Evolutionary conservation across 257 asterid genomes (phyloP).

Genomic region (Ophiorrhiza pumila): DNA sequence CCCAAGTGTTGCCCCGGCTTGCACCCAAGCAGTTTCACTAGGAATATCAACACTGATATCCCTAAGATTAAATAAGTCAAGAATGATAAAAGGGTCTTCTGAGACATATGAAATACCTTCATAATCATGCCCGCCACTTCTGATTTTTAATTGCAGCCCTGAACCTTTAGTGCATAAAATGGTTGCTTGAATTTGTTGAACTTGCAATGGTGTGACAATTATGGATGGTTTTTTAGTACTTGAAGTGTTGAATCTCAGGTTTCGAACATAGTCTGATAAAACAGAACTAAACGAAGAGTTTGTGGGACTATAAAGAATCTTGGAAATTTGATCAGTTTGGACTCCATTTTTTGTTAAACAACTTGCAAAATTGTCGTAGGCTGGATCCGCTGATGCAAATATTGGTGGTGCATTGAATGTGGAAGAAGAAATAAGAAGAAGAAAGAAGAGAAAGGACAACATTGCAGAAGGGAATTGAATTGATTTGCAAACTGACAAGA

Average conservation of each 20-base stretch:
- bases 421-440: slow-evolving; percentile 9
- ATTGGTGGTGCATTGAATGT: neutral
- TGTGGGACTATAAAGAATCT: slow-evolving; percentile 26
- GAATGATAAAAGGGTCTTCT: slow-evolving; percentile 18
- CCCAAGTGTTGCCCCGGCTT: slow-evolving; percentile 39
- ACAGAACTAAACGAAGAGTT: slow-evolving; percentile 22
- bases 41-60: slow-evolving; percentile 20
- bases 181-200: slow-evolving; percentile 21
- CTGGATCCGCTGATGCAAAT: slow-evolving; percentile 14
- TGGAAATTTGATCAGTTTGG: slow-evolving; percentile 12
- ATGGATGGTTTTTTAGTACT: slow-evolving; percentile 31
- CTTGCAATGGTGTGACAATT: slow-evolving; percentile 32
- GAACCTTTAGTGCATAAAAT: slow-evolving; percentile 29
- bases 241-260: slow-evolving; percentile 27
- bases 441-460: neutral
- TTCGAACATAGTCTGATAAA: slow-evolving; percentile 28
- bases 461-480: neutral
- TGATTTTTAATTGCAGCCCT: slow-evolving; percentile 32
- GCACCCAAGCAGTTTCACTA: slow-evolving; percentile 34
- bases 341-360: slow-evolving; percentile 24
- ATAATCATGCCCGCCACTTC: slow-evolving; percentile 60
- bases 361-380: slow-evolving; percentile 19
- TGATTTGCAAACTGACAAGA: neutral
- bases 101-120: slow-evolving; percentile 43
- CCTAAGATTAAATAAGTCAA: slow-evolving; percentile 42